Conservation (phyloP, 2,329 filamentous ascomycete species). For the Aspergillus pseudoviridinutans region DNA sequence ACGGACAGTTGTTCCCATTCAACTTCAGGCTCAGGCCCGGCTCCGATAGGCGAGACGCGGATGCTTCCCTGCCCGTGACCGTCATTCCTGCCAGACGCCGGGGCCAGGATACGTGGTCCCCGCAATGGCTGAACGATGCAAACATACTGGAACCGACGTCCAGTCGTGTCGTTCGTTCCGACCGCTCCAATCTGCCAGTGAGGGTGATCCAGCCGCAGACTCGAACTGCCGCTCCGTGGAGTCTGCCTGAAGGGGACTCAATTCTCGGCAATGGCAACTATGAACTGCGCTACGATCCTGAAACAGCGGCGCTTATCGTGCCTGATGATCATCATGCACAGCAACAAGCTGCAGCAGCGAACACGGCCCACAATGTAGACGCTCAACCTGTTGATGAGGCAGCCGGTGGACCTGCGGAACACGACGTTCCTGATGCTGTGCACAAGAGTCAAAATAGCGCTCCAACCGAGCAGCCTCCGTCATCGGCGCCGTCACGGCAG, state of each 20-base stretch:
- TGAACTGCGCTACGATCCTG: constrained; percentile 36
- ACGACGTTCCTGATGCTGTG: not conserved
- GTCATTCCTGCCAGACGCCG: constrained; percentile 58
- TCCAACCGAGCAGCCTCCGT: not conserved
- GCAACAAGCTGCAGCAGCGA: not conserved
- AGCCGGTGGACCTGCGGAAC: not conserved
- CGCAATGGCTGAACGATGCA: constrained; percentile 32
- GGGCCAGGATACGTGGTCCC: constrained; percentile 53
- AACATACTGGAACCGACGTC: constrained; percentile 18
- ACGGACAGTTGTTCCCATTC: constrained; percentile 47
- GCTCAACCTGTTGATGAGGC: not conserved
- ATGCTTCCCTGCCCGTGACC: constrained; percentile 52
- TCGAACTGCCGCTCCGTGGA: constrained; percentile 52
- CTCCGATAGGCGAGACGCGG: constrained; percentile 32
- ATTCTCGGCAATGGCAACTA: constrained; percentile 23
- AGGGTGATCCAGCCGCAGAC: constrained; percentile 59
- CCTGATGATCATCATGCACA: constrained; percentile 16
- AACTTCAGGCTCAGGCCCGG: constrained; percentile 42
- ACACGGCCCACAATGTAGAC: not conserved
- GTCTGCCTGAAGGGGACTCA: constrained; percentile 35
- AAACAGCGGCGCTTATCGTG: constrained; percentile 35
- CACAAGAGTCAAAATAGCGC: not conserved
- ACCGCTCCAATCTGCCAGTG: constrained; percentile 39
- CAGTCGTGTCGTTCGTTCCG: constrained; percentile 9
- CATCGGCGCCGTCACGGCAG: not conserved